Evolutionary conservation across 139 green algal species (phyloP).

Genomic region (Asterochloris erici): DNA sequence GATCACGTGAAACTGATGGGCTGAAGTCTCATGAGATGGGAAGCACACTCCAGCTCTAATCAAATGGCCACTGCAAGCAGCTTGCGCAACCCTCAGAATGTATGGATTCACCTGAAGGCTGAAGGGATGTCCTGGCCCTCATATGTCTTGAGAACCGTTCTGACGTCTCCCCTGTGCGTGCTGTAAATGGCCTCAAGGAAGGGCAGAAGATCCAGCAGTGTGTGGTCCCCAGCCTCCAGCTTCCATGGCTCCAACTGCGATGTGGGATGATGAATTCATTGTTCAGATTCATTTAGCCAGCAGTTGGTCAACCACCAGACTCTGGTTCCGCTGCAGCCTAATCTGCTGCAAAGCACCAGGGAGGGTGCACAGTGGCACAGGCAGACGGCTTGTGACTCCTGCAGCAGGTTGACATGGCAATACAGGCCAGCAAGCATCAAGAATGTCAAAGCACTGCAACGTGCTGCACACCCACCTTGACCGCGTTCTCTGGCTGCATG

Average conservation of each 20-base stretch:
- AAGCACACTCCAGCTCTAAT: too few relatives aligned
- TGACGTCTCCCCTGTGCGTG: constrained; percentile 58
- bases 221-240: constrained; percentile 60
- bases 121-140: constrained; percentile 79
- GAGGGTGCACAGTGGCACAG: too few relatives aligned
- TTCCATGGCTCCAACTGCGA: constrained; percentile 62
- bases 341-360: too few relatives aligned
- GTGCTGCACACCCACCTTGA: constrained; percentile 56
- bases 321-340: not conserved
- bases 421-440: too few relatives aligned
- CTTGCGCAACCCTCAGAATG: not conserved
- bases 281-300: not conserved
- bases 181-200: constrained; percentile 67
- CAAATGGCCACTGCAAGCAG: not conserved
- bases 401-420: too few relatives aligned
- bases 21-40: too few relatives aligned
- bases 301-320: not conserved
- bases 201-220: constrained; percentile 86
- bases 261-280: not conserved
- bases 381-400: too few relatives aligned
- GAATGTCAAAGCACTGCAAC: too few relatives aligned
- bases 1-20: too few relatives aligned
- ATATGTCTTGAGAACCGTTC: constrained; percentile 70
- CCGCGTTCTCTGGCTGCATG: constrained; percentile 89
- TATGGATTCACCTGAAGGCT: constrained; percentile 65